A percentile compares a stretch with the other conserved stretches of the same genome.
phyloP scores from a whole-genome alignment of 225 moss, liverwort and hornwort species.

The Neckera pumila region DNA sequence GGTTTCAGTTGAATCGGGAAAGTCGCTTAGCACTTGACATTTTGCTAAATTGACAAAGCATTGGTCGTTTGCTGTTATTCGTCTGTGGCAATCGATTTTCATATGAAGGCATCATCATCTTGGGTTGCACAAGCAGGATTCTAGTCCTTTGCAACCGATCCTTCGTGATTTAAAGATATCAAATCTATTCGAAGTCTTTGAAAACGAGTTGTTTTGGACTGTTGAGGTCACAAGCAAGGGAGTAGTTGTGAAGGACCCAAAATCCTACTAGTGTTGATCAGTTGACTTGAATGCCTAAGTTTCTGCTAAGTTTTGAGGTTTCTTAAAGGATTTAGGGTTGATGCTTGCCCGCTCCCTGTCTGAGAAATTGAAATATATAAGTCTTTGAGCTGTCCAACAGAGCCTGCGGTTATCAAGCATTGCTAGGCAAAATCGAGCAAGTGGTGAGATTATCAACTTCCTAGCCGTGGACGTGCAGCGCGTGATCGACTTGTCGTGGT shows the following conservation, averaged over 20 bases:
- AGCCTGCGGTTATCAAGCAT: conserved; percentile 44
- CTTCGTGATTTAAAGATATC: background rate
- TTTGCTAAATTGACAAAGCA: background rate
- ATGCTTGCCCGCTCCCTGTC: no score
- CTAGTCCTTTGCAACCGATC: background rate
- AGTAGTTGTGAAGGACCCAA: background rate
- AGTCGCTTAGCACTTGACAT: background rate
- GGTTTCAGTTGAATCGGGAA: background rate
- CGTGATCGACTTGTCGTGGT: conserved; percentile 20
- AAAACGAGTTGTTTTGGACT: background rate
- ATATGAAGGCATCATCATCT: background rate
- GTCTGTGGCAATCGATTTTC: background rate
- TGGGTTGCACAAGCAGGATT: background rate
- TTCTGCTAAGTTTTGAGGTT: background rate
- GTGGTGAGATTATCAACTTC: conserved; percentile 66
- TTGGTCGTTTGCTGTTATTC: background rate
- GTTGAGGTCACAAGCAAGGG: background rate
- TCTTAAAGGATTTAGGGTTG: no score
- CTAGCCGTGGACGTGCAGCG: conserved; percentile 57
- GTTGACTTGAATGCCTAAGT: background rate
- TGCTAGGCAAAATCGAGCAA: conserved; percentile 39
- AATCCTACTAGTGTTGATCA: background rate
- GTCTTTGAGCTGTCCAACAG: background rate
- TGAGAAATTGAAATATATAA: background rate
- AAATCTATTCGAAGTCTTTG: background rate